Evolutionary conservation across 441 rosid genomes (phyloP), one percentile per base, ranked within the genome.

Genomic region (Adansonia gregorii): DNA sequence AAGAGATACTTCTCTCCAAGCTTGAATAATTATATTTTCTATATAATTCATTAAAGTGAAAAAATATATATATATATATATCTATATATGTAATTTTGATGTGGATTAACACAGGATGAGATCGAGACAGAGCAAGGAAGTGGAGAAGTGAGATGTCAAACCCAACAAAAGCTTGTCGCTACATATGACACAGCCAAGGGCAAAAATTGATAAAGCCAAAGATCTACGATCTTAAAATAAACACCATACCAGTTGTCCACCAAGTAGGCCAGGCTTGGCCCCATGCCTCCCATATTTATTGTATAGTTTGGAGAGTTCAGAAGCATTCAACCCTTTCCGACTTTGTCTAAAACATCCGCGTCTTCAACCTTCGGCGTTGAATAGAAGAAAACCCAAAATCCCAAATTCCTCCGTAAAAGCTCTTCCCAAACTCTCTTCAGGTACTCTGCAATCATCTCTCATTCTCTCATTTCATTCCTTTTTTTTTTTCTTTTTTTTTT

Each of bases 351-450:
- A 45, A 54, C 58, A 59, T 72, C 78, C 81, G 70, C 78, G 68
- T 39, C 46, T 45, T 67, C 72, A 41, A 46, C 8, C 59, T 35
- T 74, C 51, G 54, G 69, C 80, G 82, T 82, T 85, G 82, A 51
- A 74, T 12, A 22, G 19, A 55, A 55, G 19, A 67, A 76, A 76
- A 35, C 76, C 52, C 58, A 56, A 75, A 63, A 48, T 45, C 73
- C 58, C 74, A 58, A 58, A 17, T 56, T 10, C 11, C 79, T 58
- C 73, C 8, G 2, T 2, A 45, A 41, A 55, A 19, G 63, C 68
- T 70, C 6, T 3, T 41, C 5, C 51, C 19, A 9, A 22, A 35
- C 39, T 39, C 35, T 41, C 41, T 61, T 48, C 65, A 61, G 83
- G 77, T 72, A 69, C 59, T 35, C 68, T 67, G 51, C 64, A 43